Base-by-base conservation (phyloP, 106 monocot genomes). In the Allium fistulosum region DNA sequence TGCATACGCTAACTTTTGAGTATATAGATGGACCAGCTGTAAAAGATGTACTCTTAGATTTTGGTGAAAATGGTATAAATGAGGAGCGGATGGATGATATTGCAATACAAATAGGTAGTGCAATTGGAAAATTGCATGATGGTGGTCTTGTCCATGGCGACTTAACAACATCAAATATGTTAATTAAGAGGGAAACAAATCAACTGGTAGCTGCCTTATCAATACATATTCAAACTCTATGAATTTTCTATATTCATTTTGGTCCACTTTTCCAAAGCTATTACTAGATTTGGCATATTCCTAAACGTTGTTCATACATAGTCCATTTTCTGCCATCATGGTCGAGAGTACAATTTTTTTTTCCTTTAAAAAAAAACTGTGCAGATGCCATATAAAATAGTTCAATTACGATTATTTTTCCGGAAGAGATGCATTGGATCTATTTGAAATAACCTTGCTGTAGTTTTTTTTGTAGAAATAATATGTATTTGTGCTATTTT, bases 91-190 rank as follows among this genome's bases (percentile, higher is more conserved):
- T 85, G 68, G 18, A 75, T 71, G 87, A 87, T 60, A 76, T 90
- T 46, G 84, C 87, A 9, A 62, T 75, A 46, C 97, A 97, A 66
- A 97, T 97, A 64, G 92, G 92, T 46, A 58, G 51, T 75, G 81
- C 84, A 4, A 71, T 92, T 51, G 92, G 77, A n/a, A 97, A 97
- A 72, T 72, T 97, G 12, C 97, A 92, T 76, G 97, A 92, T 83
- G 97, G 92, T 62, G 97, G 97, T 27, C 77, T 97, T 63, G 65
- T 92, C 76, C 97, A 97, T 69, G 92, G 92, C 68, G 86, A 97
- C 62, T 73, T 97, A 73, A 97, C 97, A 10, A 97, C 97, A 56
- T 92, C 92, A 57, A 97, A 97, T 71, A 97, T 97, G 97, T 75
- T 90, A 51, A 59, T 97, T 15, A 81, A 83, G 71, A 80, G 63